Conservation (phyloP, 495 filamentous ascomycete species). For the Mytilinidion resinicola region DNA sequence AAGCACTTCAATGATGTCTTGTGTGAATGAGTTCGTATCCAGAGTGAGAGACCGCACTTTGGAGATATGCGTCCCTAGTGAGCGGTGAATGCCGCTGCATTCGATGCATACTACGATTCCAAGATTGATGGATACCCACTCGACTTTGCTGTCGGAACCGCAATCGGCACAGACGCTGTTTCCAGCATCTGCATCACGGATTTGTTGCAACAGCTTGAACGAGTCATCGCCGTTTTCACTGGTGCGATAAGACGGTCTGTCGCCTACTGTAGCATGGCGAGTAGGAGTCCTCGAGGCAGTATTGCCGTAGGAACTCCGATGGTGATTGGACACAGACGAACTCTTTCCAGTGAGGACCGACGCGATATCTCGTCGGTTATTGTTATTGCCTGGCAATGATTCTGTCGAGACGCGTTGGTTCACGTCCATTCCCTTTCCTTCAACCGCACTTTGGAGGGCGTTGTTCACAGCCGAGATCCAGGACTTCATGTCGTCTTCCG, state of each 20-base stretch:
- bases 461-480: conserved; percentile 99
- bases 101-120: conserved; percentile 97
- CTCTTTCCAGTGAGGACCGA: conserved; percentile 93
- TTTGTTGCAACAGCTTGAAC: conserved; percentile 72
- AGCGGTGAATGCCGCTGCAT: conserved; percentile 95
- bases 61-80: conserved; percentile 93
- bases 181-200: conserved; percentile 85
- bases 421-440: conserved; percentile 55
- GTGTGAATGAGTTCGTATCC: conserved; percentile 91
- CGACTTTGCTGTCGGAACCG: conserved; percentile 81
- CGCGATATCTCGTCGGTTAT: conserved; percentile 69
- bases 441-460: conserved; percentile 89
- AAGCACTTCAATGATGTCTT: conserved; percentile 91
- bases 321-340: conserved; percentile 60
- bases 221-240: conserved; percentile 71
- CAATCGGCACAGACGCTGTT: conserved; percentile 97
- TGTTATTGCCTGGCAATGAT: conserved; percentile 43
- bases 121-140: conserved; percentile 98
- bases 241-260: conserved; percentile 67
- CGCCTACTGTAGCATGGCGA: conserved; percentile 84
- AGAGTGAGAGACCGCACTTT: conserved; percentile 94
- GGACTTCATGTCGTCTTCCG: conserved; percentile 93
- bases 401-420: conserved; percentile 41
- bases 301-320: conserved; percentile 47
- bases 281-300: conserved; percentile 52